A percentile compares a stretch with the other conserved stretches of the same genome.
phyloP scores from a whole-genome alignment of 257 asterid genomes.

The Thymus mandschuricus region DNA sequence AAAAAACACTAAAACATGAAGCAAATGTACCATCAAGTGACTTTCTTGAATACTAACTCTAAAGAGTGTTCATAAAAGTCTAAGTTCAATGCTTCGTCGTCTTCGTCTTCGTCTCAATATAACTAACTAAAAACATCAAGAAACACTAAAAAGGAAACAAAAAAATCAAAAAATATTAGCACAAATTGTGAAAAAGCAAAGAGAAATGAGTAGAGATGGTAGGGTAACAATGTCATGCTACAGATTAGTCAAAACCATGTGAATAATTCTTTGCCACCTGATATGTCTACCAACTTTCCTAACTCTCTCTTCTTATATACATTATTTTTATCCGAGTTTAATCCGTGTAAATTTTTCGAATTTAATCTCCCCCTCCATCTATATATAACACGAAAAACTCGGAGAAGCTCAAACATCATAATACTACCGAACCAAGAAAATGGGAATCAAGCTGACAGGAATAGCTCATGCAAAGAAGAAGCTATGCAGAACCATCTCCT shows the following conservation, averaged over 20 bases:
- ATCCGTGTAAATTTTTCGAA: background rate
- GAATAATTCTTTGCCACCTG: constrained; percentile 48
- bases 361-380: background rate
- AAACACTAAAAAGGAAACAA: background rate
- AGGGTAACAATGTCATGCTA: constrained; percentile 61
- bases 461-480: constrained; percentile 66
- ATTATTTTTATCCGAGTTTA: background rate
- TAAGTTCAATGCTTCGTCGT: constrained; percentile 41
- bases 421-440: constrained; percentile 4
- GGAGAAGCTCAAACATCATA: no score
- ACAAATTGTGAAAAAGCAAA: background rate
- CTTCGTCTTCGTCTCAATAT: constrained; percentile 12
- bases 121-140: constrained; percentile 28
- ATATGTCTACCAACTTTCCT: constrained; percentile 48
- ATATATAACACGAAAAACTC: background rate
- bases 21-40: constrained; percentile 27
- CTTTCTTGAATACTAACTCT: constrained; percentile 27
- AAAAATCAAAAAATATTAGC: background rate
- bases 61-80: constrained; percentile 28
- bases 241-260: constrained; percentile 77
- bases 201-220: constrained; percentile 41
- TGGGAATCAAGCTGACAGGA: constrained; percentile 54
- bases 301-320: background rate
- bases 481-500: constrained; percentile 43
- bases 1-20: constrained; percentile 11